Evolutionary conservation across 352 stramenopile genomes (phyloP).

Genomic region (Aphanomyces astaci): DNA sequence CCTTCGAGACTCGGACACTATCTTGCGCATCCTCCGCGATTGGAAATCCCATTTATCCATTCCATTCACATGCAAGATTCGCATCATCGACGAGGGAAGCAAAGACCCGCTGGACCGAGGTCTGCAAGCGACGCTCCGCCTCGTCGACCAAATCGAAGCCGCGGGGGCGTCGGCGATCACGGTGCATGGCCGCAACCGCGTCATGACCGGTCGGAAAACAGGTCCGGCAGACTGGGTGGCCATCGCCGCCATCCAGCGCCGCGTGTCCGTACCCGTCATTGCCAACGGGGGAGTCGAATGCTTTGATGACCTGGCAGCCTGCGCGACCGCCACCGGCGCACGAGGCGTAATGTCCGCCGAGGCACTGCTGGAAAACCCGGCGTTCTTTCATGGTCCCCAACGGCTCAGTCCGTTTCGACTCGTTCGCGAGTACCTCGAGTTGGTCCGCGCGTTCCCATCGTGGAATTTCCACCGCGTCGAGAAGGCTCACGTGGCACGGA

Average conservation of each 20-base stretch:
- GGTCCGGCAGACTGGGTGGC: constrained; percentile 81
- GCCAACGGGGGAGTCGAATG: constrained; percentile 93
- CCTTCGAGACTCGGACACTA: constrained; percentile 85
- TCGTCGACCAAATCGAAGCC: constrained; percentile 86
- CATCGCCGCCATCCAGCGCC: constrained; percentile 82
- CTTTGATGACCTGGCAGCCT: constrained; percentile 73
- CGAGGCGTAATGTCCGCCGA: constrained; percentile 96
- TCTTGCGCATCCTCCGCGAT: constrained; percentile 72
- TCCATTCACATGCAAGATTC: constrained; percentile 93
- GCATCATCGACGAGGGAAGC: constrained; percentile 74
- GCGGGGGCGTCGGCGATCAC: constrained; percentile 89
- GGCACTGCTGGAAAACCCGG: constrained; percentile 93
- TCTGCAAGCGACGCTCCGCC: constrained; percentile 80
- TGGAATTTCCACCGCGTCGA: constrained; percentile 35
- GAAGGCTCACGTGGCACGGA: constrained; percentile 16
- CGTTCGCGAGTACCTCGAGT: constrained; percentile 86
- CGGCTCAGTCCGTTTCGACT: constrained; percentile 56
- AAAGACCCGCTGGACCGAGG: constrained; percentile 1
- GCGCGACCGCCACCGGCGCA: constrained; percentile 77
- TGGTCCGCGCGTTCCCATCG: constrained; percentile 47
- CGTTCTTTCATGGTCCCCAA: constrained; percentile 63
- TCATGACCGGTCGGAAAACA: constrained; percentile 93
- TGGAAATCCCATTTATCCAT: constrained; percentile 80
- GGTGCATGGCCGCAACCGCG: constrained; percentile 92
- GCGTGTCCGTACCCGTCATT: constrained; percentile 89